Base-by-base conservation (phyloP, 768 basidiomycete genomes). In the Boletus vinaceobasis region DNA sequence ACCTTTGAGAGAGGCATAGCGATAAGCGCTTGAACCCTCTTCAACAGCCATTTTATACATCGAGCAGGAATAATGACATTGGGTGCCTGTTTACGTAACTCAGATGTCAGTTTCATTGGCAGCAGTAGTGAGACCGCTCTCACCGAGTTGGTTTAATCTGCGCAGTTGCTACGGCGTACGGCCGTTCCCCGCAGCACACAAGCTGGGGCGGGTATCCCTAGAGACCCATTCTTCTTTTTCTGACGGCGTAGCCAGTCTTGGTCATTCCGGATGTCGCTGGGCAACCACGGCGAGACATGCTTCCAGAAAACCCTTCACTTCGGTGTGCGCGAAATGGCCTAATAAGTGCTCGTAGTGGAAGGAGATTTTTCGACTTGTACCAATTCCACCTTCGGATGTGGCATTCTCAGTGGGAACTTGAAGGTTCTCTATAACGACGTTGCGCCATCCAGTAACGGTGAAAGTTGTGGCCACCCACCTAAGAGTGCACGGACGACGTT, bases 1-100 rank as follows among this genome's bases (percentile, higher is more conserved):
- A 81, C 83, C 73, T 84, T 86, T 52, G 84, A 81, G 60, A 87
- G 82, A 52, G 81, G 71, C 86, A 87, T 87, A 35, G 32, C 35
- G 44, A 35, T 19, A 31, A 43, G 11, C 52, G 36, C n/a, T 17
- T 5, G 14, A 48, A 7, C 23, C 36, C 4, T n/a, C 2, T 13
- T 23, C 33, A n/a, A 10, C 1, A 3, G 40, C 2, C 21, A 27
- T 29, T 56, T 57, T 55, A 57, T 55, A 54, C 17, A 7, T 29
- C 32, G n/a, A n/a, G n/a, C n/a, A n/a, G n/a, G n/a, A 26, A 17
- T 19, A n/a, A 7, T n/a, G 7, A 19, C n/a, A 48, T 21, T 3
- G 4, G n/a, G n/a, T n/a, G n/a, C n/a, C 19, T 46, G 11, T n/a
- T 46, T 50, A 50, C 29, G 27, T 50, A 29, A 50, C 27, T 3